phyloP scores from a whole-genome alignment of 352 stramenopile genomes.

The Globisporangium paddicum region DNA sequence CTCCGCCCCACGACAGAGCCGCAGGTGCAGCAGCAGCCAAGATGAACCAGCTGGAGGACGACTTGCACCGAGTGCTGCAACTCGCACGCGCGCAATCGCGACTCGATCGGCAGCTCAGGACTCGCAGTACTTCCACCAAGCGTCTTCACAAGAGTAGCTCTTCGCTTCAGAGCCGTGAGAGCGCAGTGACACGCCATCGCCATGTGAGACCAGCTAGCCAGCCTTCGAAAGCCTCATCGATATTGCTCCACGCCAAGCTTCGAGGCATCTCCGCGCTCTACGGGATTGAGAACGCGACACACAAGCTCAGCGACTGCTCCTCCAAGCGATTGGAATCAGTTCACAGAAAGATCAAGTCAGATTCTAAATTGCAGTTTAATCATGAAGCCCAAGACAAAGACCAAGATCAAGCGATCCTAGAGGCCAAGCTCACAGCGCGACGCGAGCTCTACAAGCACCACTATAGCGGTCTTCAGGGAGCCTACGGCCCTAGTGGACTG shows the following conservation, averaged over 20 bases:
- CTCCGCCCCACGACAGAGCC: not conserved
- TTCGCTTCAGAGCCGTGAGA: not conserved
- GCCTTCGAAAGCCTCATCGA: not conserved
- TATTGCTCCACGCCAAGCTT: slow-evolving; percentile 28
- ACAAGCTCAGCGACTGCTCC: slow-evolving; percentile 23
- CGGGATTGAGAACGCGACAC: slow-evolving; percentile 19
- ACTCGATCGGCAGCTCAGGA: not conserved
- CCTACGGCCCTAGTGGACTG: slow-evolving; percentile 21
- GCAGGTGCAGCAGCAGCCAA: too few relatives aligned
- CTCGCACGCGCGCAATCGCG: slow-evolving; percentile 20
- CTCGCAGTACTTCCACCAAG: not conserved
- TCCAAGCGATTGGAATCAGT: slow-evolving; percentile 2
- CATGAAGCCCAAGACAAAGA: not conserved
- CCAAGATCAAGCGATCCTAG: slow-evolving; percentile 9
- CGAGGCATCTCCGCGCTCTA: slow-evolving; percentile 28
- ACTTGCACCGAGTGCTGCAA: slow-evolving; percentile 49
- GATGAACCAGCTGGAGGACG: slow-evolving; percentile 32
- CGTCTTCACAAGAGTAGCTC: not conserved
- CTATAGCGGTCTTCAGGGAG: slow-evolving; percentile 30
- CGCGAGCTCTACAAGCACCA: slow-evolving; percentile 46
- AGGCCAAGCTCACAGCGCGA: slow-evolving; percentile 31
- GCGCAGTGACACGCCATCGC: slow-evolving; percentile 22
- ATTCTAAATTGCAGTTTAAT: not conserved
- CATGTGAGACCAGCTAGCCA: slow-evolving; percentile 11
- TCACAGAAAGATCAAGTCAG: slow-evolving; percentile 1